Evolutionary conservation across 768 basidiomycete species (phyloP).

Genomic region (Rhodotorula sphaerocarpa): DNA sequence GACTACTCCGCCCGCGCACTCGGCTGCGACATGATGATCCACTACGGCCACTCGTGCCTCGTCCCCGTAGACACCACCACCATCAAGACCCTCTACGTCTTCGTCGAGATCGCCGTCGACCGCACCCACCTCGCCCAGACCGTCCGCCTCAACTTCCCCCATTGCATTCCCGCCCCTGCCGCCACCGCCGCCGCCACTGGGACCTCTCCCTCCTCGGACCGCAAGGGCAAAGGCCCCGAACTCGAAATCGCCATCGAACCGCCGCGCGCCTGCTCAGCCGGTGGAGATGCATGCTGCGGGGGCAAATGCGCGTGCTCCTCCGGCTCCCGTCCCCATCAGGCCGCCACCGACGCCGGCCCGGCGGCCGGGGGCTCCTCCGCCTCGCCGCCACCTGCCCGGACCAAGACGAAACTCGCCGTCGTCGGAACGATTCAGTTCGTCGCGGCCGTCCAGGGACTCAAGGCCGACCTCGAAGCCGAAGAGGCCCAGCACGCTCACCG

Average conservation of each 20-base stretch:
- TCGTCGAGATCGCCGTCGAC: conserved; percentile 94
- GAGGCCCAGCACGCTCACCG: conserved; percentile 2
- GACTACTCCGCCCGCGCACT: conserved; percentile 92
- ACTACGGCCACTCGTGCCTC: conserved; percentile 96
- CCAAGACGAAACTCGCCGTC: conserved; percentile 56
- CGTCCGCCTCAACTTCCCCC: conserved; percentile 80
- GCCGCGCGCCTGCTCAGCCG: background rate
- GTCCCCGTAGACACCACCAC: conserved; percentile 90
- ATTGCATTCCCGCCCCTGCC: conserved; percentile 38
- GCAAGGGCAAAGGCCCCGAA: conserved; percentile 42
- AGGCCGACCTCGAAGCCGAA: conserved; percentile 57
- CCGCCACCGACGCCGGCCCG: too few relatives aligned
- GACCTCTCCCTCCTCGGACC: conserved; percentile 1
- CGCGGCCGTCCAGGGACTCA: conserved; percentile 76
- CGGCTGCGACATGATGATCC: conserved; percentile 95
- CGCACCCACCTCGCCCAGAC: conserved; percentile 71
- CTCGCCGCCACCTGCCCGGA: conserved; percentile 44
- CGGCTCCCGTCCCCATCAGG: background rate
- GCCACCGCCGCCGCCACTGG: background rate
- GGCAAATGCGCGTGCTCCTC: background rate
- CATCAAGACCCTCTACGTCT: conserved; percentile 92
- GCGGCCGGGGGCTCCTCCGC: background rate
- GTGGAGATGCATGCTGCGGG: background rate
- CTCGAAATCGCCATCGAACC: conserved; percentile 56
- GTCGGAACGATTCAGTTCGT: conserved; percentile 99